Conservation (phyloP, 805 yeast species). For the Hanseniaspora jakobsenii region DNA sequence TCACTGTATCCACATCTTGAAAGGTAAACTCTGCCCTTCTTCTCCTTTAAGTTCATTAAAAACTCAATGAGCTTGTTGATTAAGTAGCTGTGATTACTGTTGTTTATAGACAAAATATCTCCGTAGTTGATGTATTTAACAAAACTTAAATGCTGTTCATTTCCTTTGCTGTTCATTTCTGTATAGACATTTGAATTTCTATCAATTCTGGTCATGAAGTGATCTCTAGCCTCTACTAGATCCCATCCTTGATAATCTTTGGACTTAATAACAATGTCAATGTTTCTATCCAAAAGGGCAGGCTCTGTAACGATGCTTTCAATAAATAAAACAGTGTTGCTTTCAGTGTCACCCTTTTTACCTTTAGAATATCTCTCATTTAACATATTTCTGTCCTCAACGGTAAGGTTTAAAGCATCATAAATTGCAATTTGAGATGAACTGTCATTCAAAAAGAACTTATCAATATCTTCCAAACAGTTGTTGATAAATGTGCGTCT, state of each 20-base stretch:
- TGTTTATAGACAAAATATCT: slow-evolving; percentile 62
- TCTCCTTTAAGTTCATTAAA: slow-evolving; percentile 79
- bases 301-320: slow-evolving; percentile 76
- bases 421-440: slow-evolving; percentile 91
- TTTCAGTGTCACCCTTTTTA: slow-evolving; percentile 7
- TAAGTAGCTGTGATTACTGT: slow-evolving; percentile 68
- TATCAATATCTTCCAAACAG: slow-evolving; percentile 56
- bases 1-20: slow-evolving; percentile 59
- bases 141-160: slow-evolving; percentile 49
- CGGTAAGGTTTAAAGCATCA: slow-evolving; percentile 85
- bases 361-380: slow-evolving; percentile 38
- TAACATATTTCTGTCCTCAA: slow-evolving; percentile 51
- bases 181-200: slow-evolving; percentile 59
- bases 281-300: slow-evolving; percentile 56
- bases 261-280: slow-evolving; percentile 71
- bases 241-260: slow-evolving; percentile 79
- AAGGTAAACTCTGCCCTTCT: slow-evolving; percentile 81
- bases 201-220: slow-evolving; percentile 62
- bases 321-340: slow-evolving; percentile 68
- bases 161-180: slow-evolving; percentile 38
- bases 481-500: slow-evolving; percentile 48
- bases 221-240: slow-evolving; percentile 57
- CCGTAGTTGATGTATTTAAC: slow-evolving; percentile 88
- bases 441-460: slow-evolving; percentile 52
- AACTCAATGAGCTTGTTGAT: slow-evolving; percentile 84